Base-by-base conservation (phyloP, 805 yeast genomes). In the Debaryomyces prosopidis region DNA sequence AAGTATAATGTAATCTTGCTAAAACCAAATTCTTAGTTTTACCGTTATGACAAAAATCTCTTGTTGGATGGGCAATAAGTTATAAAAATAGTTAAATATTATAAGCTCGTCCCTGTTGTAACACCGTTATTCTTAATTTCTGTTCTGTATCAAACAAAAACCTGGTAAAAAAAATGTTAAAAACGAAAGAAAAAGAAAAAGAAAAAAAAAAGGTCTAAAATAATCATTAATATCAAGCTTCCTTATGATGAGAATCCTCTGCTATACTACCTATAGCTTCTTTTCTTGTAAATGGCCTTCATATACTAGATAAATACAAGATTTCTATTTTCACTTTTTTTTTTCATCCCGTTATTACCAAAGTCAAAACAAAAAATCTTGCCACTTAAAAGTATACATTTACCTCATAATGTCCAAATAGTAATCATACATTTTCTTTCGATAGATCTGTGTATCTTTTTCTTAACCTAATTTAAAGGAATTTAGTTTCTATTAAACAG, bases 61-160 rank as follows among this genome's bases (percentile, higher is more conserved):
- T 30, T 30, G 33, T 9, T 30, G 33, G 14, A 23, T 9, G 33
- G 33, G 33, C 11, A 30, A n/a, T 14, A 30, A 30, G 16, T n/a
- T 34, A 51, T 48, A 51, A 51, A 40, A 48, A 51, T 51, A 51
- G 43, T 48, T 49, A 51, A 51, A 51, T 49, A 41, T 51, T 51
- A 51, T 46, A 51, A 49, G 42, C 46, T 37, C 36, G 15, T 16
- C 23, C 37, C 37, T 18, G 12, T 17, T n/a, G 5, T 17, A 34
- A 12, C 37, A 34, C 37, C 12, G 16, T n/a, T 18, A 34, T 2
- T 34, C 34, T 31, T n/a, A 9, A 14, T 23, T 23, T 23, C 26
- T 31, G 19, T 10, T 5, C 15, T 12, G n/a, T 18, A n/a, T 34
- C 15, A 18, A 34, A 34, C 37, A 34, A 34, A 34, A 34, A 34